Percentiles rank a stretch among this genome's conserved stretches.
These are phyloP conservation scores for Xylaria sp. DNA, from an alignment of 2,329 filamentous ascomycete genomes.

Conservation along the genomic window DNA sequence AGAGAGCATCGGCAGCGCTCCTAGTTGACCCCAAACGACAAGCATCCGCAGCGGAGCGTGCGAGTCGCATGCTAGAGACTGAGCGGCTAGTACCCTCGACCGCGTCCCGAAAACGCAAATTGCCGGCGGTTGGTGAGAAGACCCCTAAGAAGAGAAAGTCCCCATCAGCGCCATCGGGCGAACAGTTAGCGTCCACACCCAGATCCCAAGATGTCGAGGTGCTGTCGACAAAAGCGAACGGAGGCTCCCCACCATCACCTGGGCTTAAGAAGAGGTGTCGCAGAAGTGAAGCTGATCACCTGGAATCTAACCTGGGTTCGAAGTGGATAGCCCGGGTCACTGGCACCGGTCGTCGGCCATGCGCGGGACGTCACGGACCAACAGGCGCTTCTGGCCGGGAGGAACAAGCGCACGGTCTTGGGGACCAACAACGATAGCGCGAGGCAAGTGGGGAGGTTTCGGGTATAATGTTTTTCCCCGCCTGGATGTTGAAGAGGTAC, in stretches of 20 bases:
- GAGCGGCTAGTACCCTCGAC: neutral
- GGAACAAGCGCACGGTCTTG: neutral
- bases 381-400: too few species aligned
- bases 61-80: neutral
- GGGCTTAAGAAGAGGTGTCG: constrained; percentile 20
- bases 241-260: too few species aligned
- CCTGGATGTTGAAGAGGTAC: too few species aligned
- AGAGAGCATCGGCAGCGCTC: neutral
- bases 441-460: neutral
- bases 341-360: constrained; percentile 29
- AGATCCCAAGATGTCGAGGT: neutral
- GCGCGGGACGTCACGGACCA: too few species aligned
- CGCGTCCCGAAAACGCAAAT: neutral
- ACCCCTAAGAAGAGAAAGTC: neutral
- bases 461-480: too few species aligned
- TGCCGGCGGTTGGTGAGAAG: too few species aligned
- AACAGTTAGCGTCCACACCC: neutral
- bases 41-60: neutral
- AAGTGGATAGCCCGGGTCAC: constrained; percentile 30
- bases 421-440: neutral
- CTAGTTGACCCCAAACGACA: neutral
- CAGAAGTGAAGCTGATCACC: constrained; percentile 16
- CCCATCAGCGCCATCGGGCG: neutral
- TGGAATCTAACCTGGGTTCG: constrained; percentile 28
- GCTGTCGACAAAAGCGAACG: neutral